These are phyloP conservation scores for Ilyonectria robusta DNA, from an alignment of 2,329 filamentous ascomycete species.

Conservation along the genomic window DNA sequence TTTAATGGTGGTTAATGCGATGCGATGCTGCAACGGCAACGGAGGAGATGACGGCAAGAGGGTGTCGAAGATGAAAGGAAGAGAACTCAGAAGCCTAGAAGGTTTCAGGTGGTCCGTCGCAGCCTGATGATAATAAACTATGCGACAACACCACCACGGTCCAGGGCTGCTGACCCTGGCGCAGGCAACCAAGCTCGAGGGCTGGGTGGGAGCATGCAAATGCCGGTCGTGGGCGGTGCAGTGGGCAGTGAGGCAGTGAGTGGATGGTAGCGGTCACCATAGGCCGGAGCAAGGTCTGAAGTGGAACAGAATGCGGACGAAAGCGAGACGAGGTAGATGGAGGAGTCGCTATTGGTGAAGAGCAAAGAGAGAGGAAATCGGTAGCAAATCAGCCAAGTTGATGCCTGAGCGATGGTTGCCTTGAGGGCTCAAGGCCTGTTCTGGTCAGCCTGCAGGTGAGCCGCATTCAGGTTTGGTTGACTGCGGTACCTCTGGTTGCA, in stretches of 20 bases:
- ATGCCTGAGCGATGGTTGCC: conserved; percentile 29
- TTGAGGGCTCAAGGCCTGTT: conserved; percentile 9
- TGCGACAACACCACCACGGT: conserved; percentile 14
- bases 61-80: not conserved
- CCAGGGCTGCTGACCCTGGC: conserved; percentile 6
- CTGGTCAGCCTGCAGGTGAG: conserved; percentile 24
- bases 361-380: not conserved
- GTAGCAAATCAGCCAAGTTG: conserved; percentile 1
- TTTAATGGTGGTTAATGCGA: not conserved
- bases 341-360: conserved; percentile 6
- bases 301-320: not conserved
- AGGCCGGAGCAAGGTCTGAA: not conserved
- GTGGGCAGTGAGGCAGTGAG: not conserved
- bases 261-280: not conserved
- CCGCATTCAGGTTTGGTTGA: not conserved
- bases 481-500: too few relatives aligned
- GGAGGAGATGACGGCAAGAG: not conserved
- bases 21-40: not conserved
- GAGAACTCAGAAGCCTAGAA: not conserved
- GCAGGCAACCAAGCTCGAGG: conserved; percentile 20
- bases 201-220: not conserved
- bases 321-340: not conserved
- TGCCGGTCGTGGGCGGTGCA: not conserved
- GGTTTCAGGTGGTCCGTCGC: not conserved
- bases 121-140: not conserved